phyloP scores from a whole-genome alignment of 768 basidiomycete genomes.

The Suillus occidentalis region DNA sequence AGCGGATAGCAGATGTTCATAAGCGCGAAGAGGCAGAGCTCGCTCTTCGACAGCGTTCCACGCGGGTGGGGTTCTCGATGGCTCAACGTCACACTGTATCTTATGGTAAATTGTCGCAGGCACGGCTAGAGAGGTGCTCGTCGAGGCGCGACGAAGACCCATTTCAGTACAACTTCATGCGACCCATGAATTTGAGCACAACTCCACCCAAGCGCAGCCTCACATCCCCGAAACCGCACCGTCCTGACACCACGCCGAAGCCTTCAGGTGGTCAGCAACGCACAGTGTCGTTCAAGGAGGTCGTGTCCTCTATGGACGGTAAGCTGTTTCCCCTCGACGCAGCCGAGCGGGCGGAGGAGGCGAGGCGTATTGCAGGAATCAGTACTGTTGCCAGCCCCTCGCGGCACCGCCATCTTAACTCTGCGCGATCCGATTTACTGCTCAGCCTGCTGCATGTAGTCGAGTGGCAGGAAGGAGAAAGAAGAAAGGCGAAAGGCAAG shows the following conservation, averaged over 20 bases:
- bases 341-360: constrained; percentile 32
- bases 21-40: constrained; percentile 10
- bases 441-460: constrained; percentile 44
- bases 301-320: constrained; percentile 58
- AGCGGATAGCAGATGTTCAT: constrained; percentile 21
- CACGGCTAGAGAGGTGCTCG: constrained; percentile 14
- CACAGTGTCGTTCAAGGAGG: constrained; percentile 54
- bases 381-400: constrained; percentile 15
- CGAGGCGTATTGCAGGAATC: constrained; percentile 29
- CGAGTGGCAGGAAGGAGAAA: constrained; percentile 42
- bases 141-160: constrained; percentile 23
- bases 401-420: constrained; percentile 20
- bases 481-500: constrained; percentile 40
- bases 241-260: constrained; percentile 9
- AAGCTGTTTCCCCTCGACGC: constrained; percentile 50
- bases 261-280: constrained; percentile 26
- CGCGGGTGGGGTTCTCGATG: constrained; percentile 21
- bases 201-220: constrained; percentile 22
- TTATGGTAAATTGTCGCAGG: constrained; percentile 15
- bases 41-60: constrained; percentile 14
- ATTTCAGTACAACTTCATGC: constrained; percentile 37
- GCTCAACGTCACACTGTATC: background rate
- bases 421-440: constrained; percentile 38
- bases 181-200: constrained; percentile 20
- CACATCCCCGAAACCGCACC: constrained; percentile 3